Evolutionary conservation across 2,329 filamentous ascomycete genomes (phyloP), one percentile per base, ranked within the genome.

Genomic region (Ilyonectria destructans): DNA sequence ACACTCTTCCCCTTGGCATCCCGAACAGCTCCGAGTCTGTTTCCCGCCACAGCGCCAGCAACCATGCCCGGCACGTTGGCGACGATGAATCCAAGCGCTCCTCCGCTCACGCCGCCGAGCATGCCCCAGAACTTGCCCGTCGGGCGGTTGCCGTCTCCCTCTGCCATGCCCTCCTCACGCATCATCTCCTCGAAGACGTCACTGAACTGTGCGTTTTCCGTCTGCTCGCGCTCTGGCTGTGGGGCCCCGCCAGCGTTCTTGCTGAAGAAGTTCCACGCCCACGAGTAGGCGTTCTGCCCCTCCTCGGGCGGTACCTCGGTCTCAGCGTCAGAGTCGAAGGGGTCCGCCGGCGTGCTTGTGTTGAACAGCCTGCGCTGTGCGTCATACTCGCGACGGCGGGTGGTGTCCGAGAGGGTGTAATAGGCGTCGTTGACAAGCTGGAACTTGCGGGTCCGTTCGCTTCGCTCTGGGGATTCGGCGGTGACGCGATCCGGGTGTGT

Each of bases 1-100:
- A 99, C 96, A 78, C 94, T 97, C 90, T 98, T 98, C 23, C 95
- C 95, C 82, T 91, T 95, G 35, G 93, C 90, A 82, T 99, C 96
- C 64, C 96, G 87, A 21, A 99, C 89, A 7, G 94, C 93, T 1
- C 96, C 96, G n/a, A 98, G 83, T 58, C 95, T 85, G 82, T 98
- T 98, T 12, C 96, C 96, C 0, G 95, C 96, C 2, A 98, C 95
- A 2, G 94, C 94, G 3, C 96, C 96, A 0, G 96, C 96, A 43
- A 98, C 81, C 77, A 96, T 88, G 0, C 96, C 96, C 0, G 96
- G 93, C 56, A 98, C 90, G 79, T 98, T 98, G 31, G 92, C 96
- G 29, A 98, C 88, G 74, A 99, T 99, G 81, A 98, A 98, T 0
- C 96, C 96, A 80, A 99, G 88, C 3, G 94, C 93, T 13, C 92